phyloP scores from a whole-genome alignment of 345 rosid genomes.

The Cardamine resedifolia region DNA sequence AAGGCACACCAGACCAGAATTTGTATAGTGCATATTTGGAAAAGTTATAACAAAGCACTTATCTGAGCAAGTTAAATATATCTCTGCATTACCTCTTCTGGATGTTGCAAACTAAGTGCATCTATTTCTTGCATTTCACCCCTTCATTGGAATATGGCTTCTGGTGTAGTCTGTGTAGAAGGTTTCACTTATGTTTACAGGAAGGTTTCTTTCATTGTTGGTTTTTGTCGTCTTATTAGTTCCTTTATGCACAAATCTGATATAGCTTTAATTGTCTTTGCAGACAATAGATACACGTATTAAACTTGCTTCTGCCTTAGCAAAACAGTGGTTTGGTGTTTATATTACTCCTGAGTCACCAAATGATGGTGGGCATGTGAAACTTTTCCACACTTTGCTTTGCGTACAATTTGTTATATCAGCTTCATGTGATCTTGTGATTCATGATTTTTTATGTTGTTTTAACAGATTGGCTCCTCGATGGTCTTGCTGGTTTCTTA shows the following conservation, averaged over 20 bases:
- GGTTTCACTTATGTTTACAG: constrained; percentile 1
- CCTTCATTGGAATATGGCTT: constrained; percentile 8
- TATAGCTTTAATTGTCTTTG: constrained; percentile 34
- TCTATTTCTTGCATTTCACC: constrained; percentile 7
- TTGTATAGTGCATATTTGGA: not conserved
- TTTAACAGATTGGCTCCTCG: constrained; percentile 88
- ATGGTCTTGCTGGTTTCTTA: constrained; percentile 93
- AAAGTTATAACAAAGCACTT: not conserved
- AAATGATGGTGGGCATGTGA: constrained; percentile 72
- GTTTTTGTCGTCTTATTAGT: constrained; percentile 22
- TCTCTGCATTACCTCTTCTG: not conserved
- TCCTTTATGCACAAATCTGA: constrained; percentile 28
- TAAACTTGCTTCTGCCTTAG: constrained; percentile 86
- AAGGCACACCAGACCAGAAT: constrained; percentile 5
- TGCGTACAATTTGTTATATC: not conserved
- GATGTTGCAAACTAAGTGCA: constrained; percentile 15
- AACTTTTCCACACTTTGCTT: constrained; percentile 20
- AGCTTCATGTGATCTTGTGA: constrained; percentile 14
- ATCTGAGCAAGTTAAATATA: not conserved
- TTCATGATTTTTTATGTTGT: constrained; percentile 16
- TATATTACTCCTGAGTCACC: constrained; percentile 77
- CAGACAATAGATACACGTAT: constrained; percentile 90
- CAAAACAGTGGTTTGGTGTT: constrained; percentile 98
- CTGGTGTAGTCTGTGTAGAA: not conserved
- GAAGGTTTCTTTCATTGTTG: not conserved